phyloP scores from a whole-genome alignment of 306 rosid genomes.

The Leucaena leucocephala region DNA sequence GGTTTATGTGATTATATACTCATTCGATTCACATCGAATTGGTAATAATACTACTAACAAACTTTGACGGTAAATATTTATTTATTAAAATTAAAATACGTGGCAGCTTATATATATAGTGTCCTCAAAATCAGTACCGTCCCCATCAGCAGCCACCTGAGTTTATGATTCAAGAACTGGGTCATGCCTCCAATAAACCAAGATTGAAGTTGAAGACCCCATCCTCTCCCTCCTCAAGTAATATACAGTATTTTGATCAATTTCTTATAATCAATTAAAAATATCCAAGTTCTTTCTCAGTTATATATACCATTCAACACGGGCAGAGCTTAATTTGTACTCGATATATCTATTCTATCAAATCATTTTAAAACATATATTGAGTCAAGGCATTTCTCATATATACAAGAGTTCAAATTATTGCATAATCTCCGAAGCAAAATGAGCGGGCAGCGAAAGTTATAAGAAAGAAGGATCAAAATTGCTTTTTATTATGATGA shows the following conservation, averaged over 20 bases:
- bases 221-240: not conserved
- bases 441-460: not conserved
- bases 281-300: too few relatives aligned
- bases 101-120: not conserved
- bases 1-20: too few relatives aligned
- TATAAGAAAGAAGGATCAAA: not conserved
- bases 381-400: not conserved
- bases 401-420: not conserved
- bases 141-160: not conserved
- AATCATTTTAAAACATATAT: not conserved
- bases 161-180: constrained; percentile 2
- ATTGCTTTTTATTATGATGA: not conserved
- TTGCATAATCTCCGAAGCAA: not conserved
- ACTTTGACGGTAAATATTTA: not conserved
- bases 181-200: not conserved
- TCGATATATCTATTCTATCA: not conserved
- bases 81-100: not conserved
- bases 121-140: not conserved
- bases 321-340: too few relatives aligned
- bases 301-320: too few relatives aligned
- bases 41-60: not conserved
- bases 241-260: too few relatives aligned
- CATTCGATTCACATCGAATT: not conserved
- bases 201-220: not conserved
- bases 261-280: too few relatives aligned